Conservation (phyloP, 108 stramenopile genomes). For the Cyclotella kingstonii region DNA sequence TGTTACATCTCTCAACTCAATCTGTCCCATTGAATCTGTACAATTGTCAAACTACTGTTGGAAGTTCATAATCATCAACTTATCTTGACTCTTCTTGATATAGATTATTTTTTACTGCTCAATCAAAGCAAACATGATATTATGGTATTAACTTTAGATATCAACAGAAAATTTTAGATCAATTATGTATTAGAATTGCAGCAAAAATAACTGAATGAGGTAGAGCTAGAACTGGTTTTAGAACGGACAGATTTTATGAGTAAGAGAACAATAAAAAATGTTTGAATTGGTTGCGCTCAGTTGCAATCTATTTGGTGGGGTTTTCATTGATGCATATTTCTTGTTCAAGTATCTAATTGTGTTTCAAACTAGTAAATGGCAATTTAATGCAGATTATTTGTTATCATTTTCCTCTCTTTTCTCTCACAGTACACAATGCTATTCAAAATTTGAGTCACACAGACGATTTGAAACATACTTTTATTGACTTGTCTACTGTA, state of each 20-base stretch:
- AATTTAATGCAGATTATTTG: background rate
- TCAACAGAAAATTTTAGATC: slow-evolving; percentile 82
- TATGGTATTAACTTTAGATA: slow-evolving; percentile 68
- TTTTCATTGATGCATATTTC: slow-evolving; percentile 58
- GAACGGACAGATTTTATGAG: slow-evolving; percentile 84
- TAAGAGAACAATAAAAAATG: slow-evolving; percentile 58
- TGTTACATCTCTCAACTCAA: slow-evolving; percentile 39
- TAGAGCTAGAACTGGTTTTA: slow-evolving; percentile 82
- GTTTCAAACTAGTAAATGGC: background rate
- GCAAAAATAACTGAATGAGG: slow-evolving; percentile 57
- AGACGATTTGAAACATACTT: slow-evolving; percentile 41
- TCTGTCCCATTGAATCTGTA: slow-evolving; percentile 59
- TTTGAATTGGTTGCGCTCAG: slow-evolving; percentile 53
- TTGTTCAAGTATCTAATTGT: slow-evolving; percentile 32
- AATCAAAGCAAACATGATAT: slow-evolving; percentile 88
- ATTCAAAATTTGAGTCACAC: slow-evolving; percentile 38
- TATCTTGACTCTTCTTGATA: slow-evolving; percentile 60
- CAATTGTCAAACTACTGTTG: slow-evolving; percentile 73
- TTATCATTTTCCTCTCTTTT: background rate
- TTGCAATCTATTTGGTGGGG: slow-evolving; percentile 38
- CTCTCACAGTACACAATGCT: slow-evolving; percentile 20
- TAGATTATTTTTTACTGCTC: slow-evolving; percentile 59
- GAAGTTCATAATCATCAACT: slow-evolving; percentile 83
- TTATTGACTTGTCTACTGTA: slow-evolving; percentile 52
- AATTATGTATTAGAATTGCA: slow-evolving; percentile 65